A percentile compares a stretch with the other conserved stretches of the same genome.
Evolutionary conservation across 2,329 filamentous ascomycete genomes (phyloP).

Genomic region (Pestalotiopsis sp.): DNA sequence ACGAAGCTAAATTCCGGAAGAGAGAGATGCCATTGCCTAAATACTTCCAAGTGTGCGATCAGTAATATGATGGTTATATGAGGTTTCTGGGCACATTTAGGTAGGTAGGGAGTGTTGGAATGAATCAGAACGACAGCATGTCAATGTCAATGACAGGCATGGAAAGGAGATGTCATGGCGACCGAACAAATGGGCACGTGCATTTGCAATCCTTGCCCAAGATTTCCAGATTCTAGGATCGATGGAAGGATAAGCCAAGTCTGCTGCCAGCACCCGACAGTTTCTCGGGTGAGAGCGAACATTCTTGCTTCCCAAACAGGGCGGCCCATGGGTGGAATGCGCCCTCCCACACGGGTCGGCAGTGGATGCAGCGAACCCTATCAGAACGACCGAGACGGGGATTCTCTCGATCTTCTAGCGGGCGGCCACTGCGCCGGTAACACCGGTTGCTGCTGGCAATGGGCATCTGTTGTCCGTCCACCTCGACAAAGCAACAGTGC

Average conservation of each 20-base stretch:
- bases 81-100: too few relatives aligned
- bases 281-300: background rate
- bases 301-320: slow-evolving; percentile 1
- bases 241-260: background rate
- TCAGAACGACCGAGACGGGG: slow-evolving; percentile 11
- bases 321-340: slow-evolving; percentile 1
- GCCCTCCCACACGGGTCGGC: slow-evolving; percentile 5
- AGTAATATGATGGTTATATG: too few relatives aligned
- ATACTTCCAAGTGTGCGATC: background rate
- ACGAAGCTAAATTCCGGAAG: background rate
- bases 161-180: background rate
- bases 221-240: background rate
- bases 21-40: background rate
- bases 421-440: background rate
- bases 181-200: background rate
- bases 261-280: slow-evolving; percentile 1
- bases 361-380: slow-evolving; percentile 14
- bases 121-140: background rate
- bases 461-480: background rate
- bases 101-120: background rate
- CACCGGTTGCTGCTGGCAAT: background rate
- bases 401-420: background rate
- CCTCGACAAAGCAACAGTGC: background rate
- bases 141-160: background rate
- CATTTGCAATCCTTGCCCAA: background rate